Conservation (phyloP, 2,329 filamentous ascomycete species). For the Fusarium sp. region DNA sequence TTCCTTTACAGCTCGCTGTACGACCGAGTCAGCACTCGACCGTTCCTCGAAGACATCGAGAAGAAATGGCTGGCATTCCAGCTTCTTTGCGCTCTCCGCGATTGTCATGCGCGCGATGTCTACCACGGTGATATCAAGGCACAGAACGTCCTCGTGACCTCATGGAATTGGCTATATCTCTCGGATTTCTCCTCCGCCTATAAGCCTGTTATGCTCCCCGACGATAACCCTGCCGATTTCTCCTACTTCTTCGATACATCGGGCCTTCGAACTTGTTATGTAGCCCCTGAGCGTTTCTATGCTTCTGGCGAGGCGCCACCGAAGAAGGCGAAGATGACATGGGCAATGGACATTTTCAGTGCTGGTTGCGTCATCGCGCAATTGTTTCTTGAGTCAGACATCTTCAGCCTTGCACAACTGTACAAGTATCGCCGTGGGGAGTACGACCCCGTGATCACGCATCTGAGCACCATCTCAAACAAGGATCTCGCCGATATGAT, state of each 20-base stretch:
- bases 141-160: conserved; percentile 95
- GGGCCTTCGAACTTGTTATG: conserved; percentile 89
- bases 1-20: conserved; percentile 97
- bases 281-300: conserved; percentile 93
- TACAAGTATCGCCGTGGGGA: conserved; percentile 95
- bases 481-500: conserved; percentile 89
- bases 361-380: conserved; percentile 97
- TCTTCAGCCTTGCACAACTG: conserved; percentile 97
- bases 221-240: conserved; percentile 97
- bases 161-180: conserved; percentile 99
- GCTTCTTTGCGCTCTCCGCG: conserved; percentile 88
- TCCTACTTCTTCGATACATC: conserved; percentile 98
- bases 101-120: conserved; percentile 88
- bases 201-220: conserved; percentile 92
- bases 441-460: conserved; percentile 86
- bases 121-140: conserved; percentile 99
- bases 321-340: conserved; percentile 71
- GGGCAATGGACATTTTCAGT: conserved; percentile 99
- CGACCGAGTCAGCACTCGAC: conserved; percentile 94
- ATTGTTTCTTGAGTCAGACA: conserved; percentile 91
- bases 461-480: conserved; percentile 89
- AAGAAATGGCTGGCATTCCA: conserved; percentile 99
- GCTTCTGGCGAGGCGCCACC: conserved; percentile 75
- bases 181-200: conserved; percentile 97
- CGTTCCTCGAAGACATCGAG: conserved; percentile 96